Percentiles rank a stretch among this genome's conserved stretches.
Evolutionary conservation across 345 rosid genomes (phyloP).

Genomic region (Excoecaria agallocha): DNA sequence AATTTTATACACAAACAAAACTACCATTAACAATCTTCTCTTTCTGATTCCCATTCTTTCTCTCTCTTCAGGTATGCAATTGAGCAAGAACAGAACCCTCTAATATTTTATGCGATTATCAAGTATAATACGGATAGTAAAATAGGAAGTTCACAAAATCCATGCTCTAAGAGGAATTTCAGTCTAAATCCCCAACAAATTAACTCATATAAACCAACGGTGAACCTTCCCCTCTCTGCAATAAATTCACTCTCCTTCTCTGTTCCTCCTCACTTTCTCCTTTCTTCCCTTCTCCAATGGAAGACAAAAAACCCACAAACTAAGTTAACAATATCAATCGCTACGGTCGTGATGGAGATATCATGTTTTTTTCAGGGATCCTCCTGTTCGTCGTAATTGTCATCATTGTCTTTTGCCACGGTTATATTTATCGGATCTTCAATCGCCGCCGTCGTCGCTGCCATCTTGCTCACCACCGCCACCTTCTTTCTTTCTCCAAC

Average conservation of each 20-base stretch:
- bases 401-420: conserved; percentile 3
- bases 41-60: not conserved
- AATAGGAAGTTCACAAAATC: too few species aligned
- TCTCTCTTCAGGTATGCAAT: conserved; percentile 4
- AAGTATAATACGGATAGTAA: too few species aligned
- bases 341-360: conserved; percentile 2
- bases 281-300: conserved; percentile 3
- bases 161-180: too few species aligned
- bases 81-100: not conserved
- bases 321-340: not conserved
- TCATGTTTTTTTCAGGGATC: conserved; percentile 13
- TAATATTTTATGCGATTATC: too few species aligned
- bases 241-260: too few species aligned
- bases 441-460: not conserved
- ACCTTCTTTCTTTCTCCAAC: not conserved
- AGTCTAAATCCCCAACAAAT: too few species aligned
- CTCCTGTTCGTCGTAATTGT: not conserved
- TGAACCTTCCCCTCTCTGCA: conserved; percentile 27
- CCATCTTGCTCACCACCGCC: not conserved
- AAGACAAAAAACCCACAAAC: not conserved
- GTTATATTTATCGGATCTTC: conserved; percentile 9
- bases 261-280: too few species aligned
- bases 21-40: too few species aligned
- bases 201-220: too few species aligned
- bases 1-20: not conserved